phyloP scores from a whole-genome alignment of 176 grass and related monocot genomes.

The Hyparrhenia diplandra region DNA sequence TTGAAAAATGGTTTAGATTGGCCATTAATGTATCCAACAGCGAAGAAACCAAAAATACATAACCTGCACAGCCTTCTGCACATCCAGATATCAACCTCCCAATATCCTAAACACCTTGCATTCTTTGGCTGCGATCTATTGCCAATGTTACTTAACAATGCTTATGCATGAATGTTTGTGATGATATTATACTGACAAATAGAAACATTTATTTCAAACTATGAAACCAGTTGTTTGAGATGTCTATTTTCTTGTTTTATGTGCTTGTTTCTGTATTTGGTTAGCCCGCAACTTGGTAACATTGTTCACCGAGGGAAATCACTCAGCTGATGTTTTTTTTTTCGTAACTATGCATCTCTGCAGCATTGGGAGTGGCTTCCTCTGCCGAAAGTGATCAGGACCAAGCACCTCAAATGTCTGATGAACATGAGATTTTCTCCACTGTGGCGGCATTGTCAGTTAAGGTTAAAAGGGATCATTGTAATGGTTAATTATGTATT shows the following conservation, averaged over 20 bases:
- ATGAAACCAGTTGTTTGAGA: too few species aligned
- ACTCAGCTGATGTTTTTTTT: not conserved
- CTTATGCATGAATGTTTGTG: too few species aligned
- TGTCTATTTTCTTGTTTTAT: too few species aligned
- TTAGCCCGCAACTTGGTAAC: too few species aligned
- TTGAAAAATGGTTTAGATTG: not conserved
- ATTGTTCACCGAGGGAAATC: not conserved
- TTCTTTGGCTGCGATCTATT: not conserved
- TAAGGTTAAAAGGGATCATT: not conserved
- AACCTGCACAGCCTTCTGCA: not conserved
- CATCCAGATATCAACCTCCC: not conserved
- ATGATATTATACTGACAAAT: too few species aligned
- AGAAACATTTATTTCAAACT: too few species aligned
- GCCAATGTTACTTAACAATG: not conserved
- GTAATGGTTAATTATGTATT: not conserved
- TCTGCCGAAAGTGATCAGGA: not conserved
- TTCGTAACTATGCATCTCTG: not conserved
- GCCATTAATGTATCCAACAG: not conserved
- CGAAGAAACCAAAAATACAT: not conserved
- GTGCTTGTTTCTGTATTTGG: too few species aligned
- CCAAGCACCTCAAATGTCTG: not conserved
- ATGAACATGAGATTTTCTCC: not conserved
- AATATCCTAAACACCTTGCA: not conserved
- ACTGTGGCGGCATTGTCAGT: not conserved
- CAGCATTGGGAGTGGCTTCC: not conserved